Percentiles rank a stretch among this genome's conserved stretches.
phyloP scores from a whole-genome alignment of 2,329 filamentous ascomycete species.

The Cladobotryum protrusum region DNA sequence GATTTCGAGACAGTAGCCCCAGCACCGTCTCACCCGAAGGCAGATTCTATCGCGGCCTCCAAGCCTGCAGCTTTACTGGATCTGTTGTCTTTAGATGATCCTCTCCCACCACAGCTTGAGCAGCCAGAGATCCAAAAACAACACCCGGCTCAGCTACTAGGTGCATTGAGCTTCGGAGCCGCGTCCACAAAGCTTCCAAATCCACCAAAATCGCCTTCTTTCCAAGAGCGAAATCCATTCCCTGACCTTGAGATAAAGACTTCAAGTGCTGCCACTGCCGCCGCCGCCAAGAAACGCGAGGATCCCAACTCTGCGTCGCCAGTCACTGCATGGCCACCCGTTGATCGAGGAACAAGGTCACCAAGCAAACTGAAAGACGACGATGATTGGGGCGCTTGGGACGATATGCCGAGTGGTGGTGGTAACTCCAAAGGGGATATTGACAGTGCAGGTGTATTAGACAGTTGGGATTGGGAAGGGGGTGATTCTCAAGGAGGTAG shows the following conservation, averaged over 20 bases:
- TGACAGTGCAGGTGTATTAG: conserved; percentile 15
- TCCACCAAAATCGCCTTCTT: conserved; percentile 46
- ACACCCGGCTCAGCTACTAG: conserved; percentile 27
- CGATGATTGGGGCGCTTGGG: conserved; percentile 48
- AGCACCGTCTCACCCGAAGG: conserved; percentile 12
- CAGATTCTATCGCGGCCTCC: conserved; percentile 11
- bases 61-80: conserved; percentile 30
- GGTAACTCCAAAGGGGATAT: conserved; percentile 15
- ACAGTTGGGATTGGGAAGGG: conserved; percentile 47
- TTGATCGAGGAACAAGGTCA: conserved; percentile 13
- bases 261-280: conserved; percentile 23
- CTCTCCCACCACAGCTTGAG: conserved; percentile 15
- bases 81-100: conserved; percentile 34
- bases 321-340: conserved; percentile 39
- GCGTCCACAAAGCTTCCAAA: conserved; percentile 33
- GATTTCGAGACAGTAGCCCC: conserved; percentile 48
- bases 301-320: conserved; percentile 22
- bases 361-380: conserved; percentile 25
- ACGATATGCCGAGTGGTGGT: conserved; percentile 32
- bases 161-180: conserved; percentile 23
- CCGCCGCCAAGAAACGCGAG: conserved; percentile 24
- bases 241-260: conserved; percentile 42
- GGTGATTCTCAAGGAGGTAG: conserved; percentile 25
- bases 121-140: conserved; percentile 16
- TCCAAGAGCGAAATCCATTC: conserved; percentile 48